Percentiles rank a stretch among this genome's conserved stretches.
Conservation (phyloP, 2,329 filamentous ascomycete genomes). For the Endothia cerciana region DNA sequence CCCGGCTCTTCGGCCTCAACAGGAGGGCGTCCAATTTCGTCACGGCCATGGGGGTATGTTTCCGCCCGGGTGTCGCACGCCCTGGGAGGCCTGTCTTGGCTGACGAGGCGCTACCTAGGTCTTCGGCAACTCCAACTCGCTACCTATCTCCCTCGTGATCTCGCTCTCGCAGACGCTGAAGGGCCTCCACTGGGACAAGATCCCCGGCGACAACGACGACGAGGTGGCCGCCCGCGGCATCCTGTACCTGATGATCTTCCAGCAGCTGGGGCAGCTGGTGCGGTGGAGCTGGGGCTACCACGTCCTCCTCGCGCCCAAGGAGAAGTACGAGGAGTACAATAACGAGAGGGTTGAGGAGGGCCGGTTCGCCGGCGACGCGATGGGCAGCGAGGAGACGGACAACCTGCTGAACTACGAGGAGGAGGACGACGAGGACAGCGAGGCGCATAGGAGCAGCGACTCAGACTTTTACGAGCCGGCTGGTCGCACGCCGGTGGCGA, state of each 20-base stretch:
- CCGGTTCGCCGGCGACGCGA: slow-evolving; percentile 55
- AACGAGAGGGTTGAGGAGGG: slow-evolving; percentile 59
- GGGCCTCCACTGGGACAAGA: slow-evolving; percentile 90
- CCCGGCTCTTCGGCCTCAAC: slow-evolving; percentile 77
- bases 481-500: slow-evolving; percentile 58
- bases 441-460: slow-evolving; percentile 39
- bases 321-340: slow-evolving; percentile 69
- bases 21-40: slow-evolving; percentile 92
- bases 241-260: slow-evolving; percentile 93
- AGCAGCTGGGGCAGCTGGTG: slow-evolving; percentile 92
- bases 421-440: slow-evolving; percentile 46
- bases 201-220: slow-evolving; percentile 91
- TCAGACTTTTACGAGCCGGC: slow-evolving; percentile 58
- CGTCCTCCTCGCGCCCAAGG: slow-evolving; percentile 84
- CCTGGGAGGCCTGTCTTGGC: slow-evolving; percentile 8
- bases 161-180: slow-evolving; percentile 90
- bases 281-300: slow-evolving; percentile 99
- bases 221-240: slow-evolving; percentile 94
- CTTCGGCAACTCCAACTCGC: slow-evolving; percentile 97
- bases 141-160: slow-evolving; percentile 93
- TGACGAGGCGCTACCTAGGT: slow-evolving; percentile 53
- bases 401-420: slow-evolving; percentile 52
- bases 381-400: slow-evolving; percentile 48
- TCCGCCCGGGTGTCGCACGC: not conserved
- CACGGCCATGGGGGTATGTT: slow-evolving; percentile 80